Percentiles rank a stretch among this genome's conserved stretches.
Conservation (phyloP, 148 eudicot genomes). For the Chenopodium quinoa region DNA sequence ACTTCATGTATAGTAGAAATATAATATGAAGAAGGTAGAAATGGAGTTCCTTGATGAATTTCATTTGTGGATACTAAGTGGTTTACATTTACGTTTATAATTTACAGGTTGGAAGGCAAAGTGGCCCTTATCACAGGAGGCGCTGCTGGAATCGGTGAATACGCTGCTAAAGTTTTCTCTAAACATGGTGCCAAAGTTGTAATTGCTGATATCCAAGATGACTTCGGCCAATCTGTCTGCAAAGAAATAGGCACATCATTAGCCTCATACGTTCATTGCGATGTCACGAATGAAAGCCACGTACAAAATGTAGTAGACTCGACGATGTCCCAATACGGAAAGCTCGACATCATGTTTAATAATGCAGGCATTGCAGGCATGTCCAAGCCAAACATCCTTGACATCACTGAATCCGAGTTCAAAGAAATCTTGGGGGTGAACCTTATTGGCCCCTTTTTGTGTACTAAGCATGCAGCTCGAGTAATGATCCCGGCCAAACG, state of each 20-base stretch:
- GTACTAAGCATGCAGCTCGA: conserved; percentile 1
- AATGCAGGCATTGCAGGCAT: conserved; percentile 24
- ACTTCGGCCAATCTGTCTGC: conserved; percentile 32
- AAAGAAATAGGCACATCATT: conserved; percentile 24
- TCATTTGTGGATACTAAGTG: too few relatives aligned
- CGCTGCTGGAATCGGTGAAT: conserved; percentile 38
- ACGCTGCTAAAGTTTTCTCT: conserved; percentile 25
- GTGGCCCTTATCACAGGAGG: conserved; percentile 47
- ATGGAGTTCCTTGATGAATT: too few relatives aligned
- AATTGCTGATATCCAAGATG: conserved; percentile 37
- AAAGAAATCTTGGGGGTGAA: conserved; percentile 26
- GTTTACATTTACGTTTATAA: too few relatives aligned
- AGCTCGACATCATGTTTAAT: conserved; percentile 40
- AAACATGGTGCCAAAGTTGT: conserved; percentile 35
- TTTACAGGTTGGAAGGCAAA: conserved; percentile 35
- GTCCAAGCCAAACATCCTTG: conserved; percentile 10
- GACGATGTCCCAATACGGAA: conserved; percentile 24
- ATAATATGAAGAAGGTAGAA: too few relatives aligned
- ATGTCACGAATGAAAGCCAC: conserved; percentile 30
- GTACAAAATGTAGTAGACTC: conserved; percentile 30
- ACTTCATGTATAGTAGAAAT: too few relatives aligned
- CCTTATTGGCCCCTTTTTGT: conserved; percentile 32
- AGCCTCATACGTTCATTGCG: conserved; percentile 35
- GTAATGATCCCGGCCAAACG: conserved; percentile 32
- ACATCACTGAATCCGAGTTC: conserved; percentile 24